A percentile compares a stretch with the other conserved stretches of the same genome.
These are phyloP conservation scores for Sistotremastrum suecicum DNA, from an alignment of 768 basidiomycete species.

Conservation along the genomic window DNA sequence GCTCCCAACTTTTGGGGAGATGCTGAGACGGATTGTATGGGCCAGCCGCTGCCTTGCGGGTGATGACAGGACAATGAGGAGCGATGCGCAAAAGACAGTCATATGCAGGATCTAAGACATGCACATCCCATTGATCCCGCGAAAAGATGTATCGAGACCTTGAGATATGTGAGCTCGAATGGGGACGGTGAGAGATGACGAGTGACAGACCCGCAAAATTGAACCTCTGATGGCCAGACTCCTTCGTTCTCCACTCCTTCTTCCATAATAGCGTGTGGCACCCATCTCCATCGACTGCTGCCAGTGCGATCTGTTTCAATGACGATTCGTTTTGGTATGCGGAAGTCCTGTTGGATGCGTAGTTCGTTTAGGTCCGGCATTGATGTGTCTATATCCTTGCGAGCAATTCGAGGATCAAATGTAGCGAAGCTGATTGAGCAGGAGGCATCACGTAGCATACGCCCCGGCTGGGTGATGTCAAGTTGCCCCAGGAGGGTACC, in stretches of 20 bases:
- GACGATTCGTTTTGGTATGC: constrained; percentile 56
- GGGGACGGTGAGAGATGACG: constrained; percentile 6
- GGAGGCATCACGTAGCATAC: constrained; percentile 45
- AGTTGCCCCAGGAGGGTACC: constrained; percentile 50
- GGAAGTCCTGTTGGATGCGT: constrained; percentile 30
- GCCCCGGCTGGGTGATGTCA: constrained; percentile 45
- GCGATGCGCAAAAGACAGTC: constrained; percentile 37
- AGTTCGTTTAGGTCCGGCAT: constrained; percentile 25
- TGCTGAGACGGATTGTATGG: neutral
- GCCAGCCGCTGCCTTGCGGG: constrained; percentile 5
- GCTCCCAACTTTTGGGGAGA: constrained; percentile 7
- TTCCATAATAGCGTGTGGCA: constrained; percentile 50
- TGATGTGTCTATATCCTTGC: constrained; percentile 17
- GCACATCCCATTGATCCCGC: constrained; percentile 78
- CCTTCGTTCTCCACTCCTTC: constrained; percentile 53
- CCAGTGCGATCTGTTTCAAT: constrained; percentile 40
- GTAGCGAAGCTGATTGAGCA: constrained; percentile 56
- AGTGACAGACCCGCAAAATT: constrained; percentile 51
- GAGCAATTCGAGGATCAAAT: constrained; percentile 58
- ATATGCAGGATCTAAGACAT: constrained; percentile 68
- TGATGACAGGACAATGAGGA: constrained; percentile 16
- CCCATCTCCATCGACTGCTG: constrained; percentile 59
- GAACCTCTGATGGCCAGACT: constrained; percentile 48
- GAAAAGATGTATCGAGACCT: constrained; percentile 22
- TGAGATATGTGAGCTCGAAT: constrained; percentile 26